phyloP scores from a whole-genome alignment of 2,329 filamentous ascomycete genomes.

The Beauveria medogensis region DNA sequence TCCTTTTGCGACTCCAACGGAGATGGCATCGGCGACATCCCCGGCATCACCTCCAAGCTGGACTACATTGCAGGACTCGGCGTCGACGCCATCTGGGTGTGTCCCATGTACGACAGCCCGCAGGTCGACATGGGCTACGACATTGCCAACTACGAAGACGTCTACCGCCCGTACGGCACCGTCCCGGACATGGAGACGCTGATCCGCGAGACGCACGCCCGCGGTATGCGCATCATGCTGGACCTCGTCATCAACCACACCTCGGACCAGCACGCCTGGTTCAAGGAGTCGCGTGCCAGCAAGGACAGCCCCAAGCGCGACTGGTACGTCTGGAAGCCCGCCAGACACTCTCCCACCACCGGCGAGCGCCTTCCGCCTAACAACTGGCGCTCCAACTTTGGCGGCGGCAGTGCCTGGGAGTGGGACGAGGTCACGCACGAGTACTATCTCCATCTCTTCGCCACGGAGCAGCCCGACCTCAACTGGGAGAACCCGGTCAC shows the following conservation, averaged over 20 bases:
- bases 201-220: conserved; percentile 49
- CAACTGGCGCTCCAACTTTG: conserved; percentile 62
- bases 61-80: conserved; percentile 54
- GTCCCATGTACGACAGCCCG: conserved; percentile 56
- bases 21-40: conserved; percentile 53
- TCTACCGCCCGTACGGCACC: conserved; percentile 59
- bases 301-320: conserved; percentile 56
- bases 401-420: conserved; percentile 54
- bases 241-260: conserved; percentile 76
- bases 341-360: conserved; percentile 38
- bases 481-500: conserved; percentile 72
- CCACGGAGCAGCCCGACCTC: conserved; percentile 70
- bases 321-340: conserved; percentile 58
- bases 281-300: conserved; percentile 55
- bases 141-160: conserved; percentile 57
- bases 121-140: conserved; percentile 66
- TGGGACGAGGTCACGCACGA: conserved; percentile 66
- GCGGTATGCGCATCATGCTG: conserved; percentile 63
- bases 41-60: conserved; percentile 54
- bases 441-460: conserved; percentile 72
- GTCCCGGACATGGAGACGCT: conserved; percentile 57
- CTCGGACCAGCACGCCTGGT: conserved; percentile 64
- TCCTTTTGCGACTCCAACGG: conserved; percentile 50
- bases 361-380: conserved; percentile 63
- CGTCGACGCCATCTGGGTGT: conserved; percentile 59